Conservation (phyloP, 129 eudicot species). For the Flaveria linearis region DNA sequence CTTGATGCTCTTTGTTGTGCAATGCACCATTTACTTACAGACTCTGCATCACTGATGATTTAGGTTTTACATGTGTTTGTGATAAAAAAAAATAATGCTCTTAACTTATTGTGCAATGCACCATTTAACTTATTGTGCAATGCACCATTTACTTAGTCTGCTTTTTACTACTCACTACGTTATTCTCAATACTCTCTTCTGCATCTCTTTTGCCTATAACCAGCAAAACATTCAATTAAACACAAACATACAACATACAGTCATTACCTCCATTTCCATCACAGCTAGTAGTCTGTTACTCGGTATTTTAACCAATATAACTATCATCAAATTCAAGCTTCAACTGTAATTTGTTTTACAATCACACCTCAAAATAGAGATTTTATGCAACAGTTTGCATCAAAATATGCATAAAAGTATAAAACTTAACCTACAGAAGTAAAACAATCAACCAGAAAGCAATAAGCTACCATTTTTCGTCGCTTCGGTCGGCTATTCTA, state of each 20-base stretch:
- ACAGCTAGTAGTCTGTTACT: background rate
- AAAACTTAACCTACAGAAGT: background rate
- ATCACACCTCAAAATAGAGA: background rate
- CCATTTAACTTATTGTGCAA: background rate
- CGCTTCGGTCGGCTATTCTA: background rate
- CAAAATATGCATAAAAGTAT: background rate
- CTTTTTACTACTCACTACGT: conserved; percentile 33
- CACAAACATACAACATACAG: background rate
- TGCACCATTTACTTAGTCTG: conserved; percentile 16
- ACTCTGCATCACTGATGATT: too few species aligned
- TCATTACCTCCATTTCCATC: background rate
- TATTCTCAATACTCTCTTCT: conserved; percentile 36
- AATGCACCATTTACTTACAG: too few species aligned
- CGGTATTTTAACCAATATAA: background rate
- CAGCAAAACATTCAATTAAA: background rate
- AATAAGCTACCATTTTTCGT: conserved; percentile 27
- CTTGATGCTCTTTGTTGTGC: too few species aligned
- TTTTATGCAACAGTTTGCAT: too few species aligned
- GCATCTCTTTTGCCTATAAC: conserved; percentile 40
- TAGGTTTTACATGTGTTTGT: too few species aligned
- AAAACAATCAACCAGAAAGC: too few species aligned
- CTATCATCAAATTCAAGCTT: background rate
- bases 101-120: too few species aligned
- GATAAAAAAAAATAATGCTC: too few species aligned
- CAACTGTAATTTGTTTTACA: background rate